phyloP scores from a whole-genome alignment of 2,329 filamentous ascomycete genomes.

The Kalmusia sp. region DNA sequence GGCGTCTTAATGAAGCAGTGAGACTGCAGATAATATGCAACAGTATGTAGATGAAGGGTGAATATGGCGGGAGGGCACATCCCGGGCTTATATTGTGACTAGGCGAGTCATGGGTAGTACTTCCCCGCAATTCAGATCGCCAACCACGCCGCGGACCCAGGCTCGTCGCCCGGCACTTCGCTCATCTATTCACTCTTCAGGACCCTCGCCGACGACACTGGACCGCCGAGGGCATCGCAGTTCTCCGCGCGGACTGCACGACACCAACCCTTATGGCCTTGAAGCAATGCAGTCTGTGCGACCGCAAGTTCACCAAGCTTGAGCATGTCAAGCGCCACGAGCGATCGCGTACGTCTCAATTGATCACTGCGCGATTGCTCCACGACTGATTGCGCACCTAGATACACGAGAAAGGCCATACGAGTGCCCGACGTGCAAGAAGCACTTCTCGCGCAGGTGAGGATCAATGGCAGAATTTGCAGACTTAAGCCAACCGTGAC shows the following conservation, averaged over 20 bases:
- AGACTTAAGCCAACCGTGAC: conserved; percentile 26
- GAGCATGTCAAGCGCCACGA: conserved; percentile 64
- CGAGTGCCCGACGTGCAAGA: conserved; percentile 61
- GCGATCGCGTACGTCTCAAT: conserved; percentile 57
- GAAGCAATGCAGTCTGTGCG: conserved; percentile 54
- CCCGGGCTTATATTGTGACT: conserved; percentile 33
- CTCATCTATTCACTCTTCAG: conserved; percentile 17
- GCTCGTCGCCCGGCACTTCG: conserved; percentile 23
- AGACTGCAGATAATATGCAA: conserved; percentile 31
- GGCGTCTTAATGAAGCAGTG: conserved; percentile 27
- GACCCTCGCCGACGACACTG: conserved; percentile 16
- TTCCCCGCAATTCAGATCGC: conserved; percentile 38
- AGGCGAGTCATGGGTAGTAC: conserved; percentile 38
- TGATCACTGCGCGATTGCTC: conserved; percentile 10
- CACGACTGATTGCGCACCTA: conserved; percentile 36
- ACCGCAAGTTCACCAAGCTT: conserved; percentile 63
- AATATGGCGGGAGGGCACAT: conserved; percentile 26
- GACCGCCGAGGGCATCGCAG: conserved; percentile 7
- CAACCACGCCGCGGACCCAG: conserved; percentile 17
- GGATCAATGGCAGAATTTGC: conserved; percentile 14
- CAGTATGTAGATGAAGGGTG: conserved; percentile 35
- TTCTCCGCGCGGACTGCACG: conserved; percentile 7
- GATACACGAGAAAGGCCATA: conserved; percentile 64
- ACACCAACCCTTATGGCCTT: conserved; percentile 38
- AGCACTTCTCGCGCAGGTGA: conserved; percentile 63